A percentile compares a stretch with the other conserved stretches of the same genome.
Conservation (phyloP, 306 rosid genomes). For the Trifolium fragiferum region DNA sequence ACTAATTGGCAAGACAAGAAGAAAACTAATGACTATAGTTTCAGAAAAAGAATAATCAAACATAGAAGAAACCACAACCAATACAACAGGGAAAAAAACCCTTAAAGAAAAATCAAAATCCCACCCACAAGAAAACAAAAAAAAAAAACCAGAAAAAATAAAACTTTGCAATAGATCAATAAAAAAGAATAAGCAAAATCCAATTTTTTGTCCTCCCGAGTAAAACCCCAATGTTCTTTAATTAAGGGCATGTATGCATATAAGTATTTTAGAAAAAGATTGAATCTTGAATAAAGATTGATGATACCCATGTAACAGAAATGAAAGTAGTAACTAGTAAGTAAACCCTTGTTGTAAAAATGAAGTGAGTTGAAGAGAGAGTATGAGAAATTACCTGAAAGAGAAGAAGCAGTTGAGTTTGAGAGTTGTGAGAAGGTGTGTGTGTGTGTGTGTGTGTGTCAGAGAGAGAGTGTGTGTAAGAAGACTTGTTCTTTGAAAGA, state of each 20-base stretch:
- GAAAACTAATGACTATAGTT: neutral
- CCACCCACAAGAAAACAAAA: neutral
- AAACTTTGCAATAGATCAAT: constrained; percentile 27
- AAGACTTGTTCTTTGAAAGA: neutral
- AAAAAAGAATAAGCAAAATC: constrained; percentile 20
- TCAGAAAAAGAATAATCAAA: constrained; percentile 24
- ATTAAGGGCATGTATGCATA: constrained; percentile 15
- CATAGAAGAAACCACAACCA: constrained; percentile 22
- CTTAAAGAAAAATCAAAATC: constrained; percentile 30
- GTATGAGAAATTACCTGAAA: neutral
- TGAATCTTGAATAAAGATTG: constrained; percentile 18
- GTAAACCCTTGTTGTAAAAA: neutral
- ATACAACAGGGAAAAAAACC: constrained; percentile 42
- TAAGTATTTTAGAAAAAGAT: constrained; percentile 1
- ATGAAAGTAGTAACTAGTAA: neutral
- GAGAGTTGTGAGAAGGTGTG: neutral
- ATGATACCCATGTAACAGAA: constrained; percentile 35
- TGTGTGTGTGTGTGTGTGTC: neutral
- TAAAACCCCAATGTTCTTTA: constrained; percentile 40
- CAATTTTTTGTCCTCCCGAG: constrained; percentile 24
- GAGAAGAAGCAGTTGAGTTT: neutral
- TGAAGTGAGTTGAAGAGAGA: neutral
- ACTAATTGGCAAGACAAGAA: constrained; percentile 5
- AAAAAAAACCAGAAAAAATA: neutral
- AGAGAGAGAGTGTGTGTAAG: neutral